Conservation (phyloP, 495 filamentous ascomycete genomes). For the Xylaria curta region DNA sequence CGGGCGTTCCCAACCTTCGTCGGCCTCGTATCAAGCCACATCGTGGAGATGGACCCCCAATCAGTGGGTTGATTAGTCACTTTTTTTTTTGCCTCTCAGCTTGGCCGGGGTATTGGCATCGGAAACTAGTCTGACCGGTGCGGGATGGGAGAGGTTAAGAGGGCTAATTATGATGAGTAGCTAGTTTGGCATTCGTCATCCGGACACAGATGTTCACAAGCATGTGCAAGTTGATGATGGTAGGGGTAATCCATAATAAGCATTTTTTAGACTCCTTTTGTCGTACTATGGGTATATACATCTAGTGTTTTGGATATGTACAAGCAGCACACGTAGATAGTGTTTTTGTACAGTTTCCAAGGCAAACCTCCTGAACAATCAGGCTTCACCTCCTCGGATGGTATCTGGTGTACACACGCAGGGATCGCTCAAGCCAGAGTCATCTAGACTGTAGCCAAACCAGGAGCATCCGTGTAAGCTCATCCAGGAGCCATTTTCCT, state of each 20-base stretch:
- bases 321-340: background rate
- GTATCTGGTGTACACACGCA: constrained; percentile 10
- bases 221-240: background rate
- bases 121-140: background rate
- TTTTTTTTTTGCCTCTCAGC: constrained; percentile 14
- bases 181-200: background rate
- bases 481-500: background rate
- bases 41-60: constrained; percentile 6
- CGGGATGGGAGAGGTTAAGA: constrained; percentile 1
- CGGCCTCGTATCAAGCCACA: constrained; percentile 15
- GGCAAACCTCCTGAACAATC: constrained; percentile 2
- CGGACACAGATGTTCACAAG: background rate
- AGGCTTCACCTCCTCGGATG: background rate
- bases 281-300: constrained; percentile 11
- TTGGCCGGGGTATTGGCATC: constrained; percentile 16
- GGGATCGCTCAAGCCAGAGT: constrained; percentile 14
- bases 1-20: background rate
- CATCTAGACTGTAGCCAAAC: constrained; percentile 23
- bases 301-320: constrained; percentile 20
- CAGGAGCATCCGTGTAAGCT: constrained; percentile 15
- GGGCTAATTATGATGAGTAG: background rate
- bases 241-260: background rate
- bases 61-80: constrained; percentile 1
- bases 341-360: constrained; percentile 20
- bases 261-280: background rate